phyloP scores from a whole-genome alignment of 1,284 basidiomycete species.

The Tilletia walkeri region DNA sequence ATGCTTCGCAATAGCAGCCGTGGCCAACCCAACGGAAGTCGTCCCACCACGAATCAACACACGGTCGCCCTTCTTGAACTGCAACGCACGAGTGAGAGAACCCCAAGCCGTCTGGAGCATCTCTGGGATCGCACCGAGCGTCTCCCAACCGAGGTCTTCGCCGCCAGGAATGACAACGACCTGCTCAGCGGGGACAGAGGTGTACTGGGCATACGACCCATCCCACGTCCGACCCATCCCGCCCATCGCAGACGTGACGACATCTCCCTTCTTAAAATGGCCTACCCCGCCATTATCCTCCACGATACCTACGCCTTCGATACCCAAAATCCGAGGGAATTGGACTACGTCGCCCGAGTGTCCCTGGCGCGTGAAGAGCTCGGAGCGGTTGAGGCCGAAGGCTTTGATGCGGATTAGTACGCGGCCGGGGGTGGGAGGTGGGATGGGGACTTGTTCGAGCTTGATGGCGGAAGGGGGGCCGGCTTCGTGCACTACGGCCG shows the following conservation, averaged over 20 bases:
- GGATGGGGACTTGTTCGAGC: conserved; percentile 20
- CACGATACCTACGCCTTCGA: conserved; percentile 21
- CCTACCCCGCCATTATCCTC: conserved; percentile 15
- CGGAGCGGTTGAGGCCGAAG: conserved; percentile 23
- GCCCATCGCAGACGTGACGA: conserved; percentile 22
- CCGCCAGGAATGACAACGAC: conserved; percentile 16
- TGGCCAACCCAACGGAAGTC: conserved; percentile 18
- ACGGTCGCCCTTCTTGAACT: conserved; percentile 18
- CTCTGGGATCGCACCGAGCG: conserved; percentile 23
- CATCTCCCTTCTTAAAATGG: conserved; percentile 19
- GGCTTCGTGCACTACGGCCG: conserved; percentile 19
- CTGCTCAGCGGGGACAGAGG: conserved; percentile 14
- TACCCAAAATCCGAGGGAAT: conserved; percentile 20
- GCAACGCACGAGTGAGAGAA: background rate
- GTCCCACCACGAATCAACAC: conserved; percentile 22
- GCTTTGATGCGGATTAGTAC: conserved; percentile 22
- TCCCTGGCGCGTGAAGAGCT: conserved; percentile 21
- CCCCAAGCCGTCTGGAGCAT: conserved; percentile 22
- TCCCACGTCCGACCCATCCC: conserved; percentile 23
- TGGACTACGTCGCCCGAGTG: conserved; percentile 11
- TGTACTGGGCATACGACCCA: conserved; percentile 23
- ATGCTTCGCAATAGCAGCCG: conserved; percentile 21
- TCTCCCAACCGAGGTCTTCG: conserved; percentile 16
- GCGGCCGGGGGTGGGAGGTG: conserved; percentile 17
- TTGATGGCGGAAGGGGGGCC: conserved; percentile 18